Evolutionary conservation across 208 protist species (phyloP), one percentile per base, ranked within the genome.

Genomic region (Leishmania amazonensis): DNA sequence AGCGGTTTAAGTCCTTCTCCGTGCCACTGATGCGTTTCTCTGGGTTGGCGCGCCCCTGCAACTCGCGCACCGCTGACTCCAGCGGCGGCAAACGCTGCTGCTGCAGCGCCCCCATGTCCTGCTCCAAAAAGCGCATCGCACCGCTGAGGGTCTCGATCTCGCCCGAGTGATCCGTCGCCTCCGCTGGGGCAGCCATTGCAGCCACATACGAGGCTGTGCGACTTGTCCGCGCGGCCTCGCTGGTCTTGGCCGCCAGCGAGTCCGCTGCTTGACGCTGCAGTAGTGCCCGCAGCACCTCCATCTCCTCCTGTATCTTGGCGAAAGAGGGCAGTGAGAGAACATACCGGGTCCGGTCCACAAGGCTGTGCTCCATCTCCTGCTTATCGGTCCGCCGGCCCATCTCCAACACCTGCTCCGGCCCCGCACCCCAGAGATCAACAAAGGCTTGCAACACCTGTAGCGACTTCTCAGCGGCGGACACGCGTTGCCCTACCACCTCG

Each of bases 251-350:
- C 38, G 87, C 75, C 1, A 94, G 70, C 45, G 87, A 78, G 40
- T 94, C 93, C 1, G 87, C 81, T 19, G 90, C 83, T 78, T 94
- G 91, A 24, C 90, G 84, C 83, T 91, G 87, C 47, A 94, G 58
- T 78, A 95, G 87, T n/a, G 81, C 76, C 19, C 91, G 87, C 78
- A 96, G 45, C 53, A 94, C 89, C 5, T 93, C 89, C 76, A 96
- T 40, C 81, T 96, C 93, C 49, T 95, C 91, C 42, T 81, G 89
- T 47, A 96, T 38, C n/a, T 78, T 86, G 2, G 64, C 70, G 77
- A 97, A 95, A 38, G 90, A 81, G 1, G 90, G 89, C 79, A 97
- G 84, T 21, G 89, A 89, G 79, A 92, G 88, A 15, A 96, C 71
- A 79, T 89, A 97, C n/a, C 31, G 65, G 40, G 87, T 88, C 72